phyloP scores from a whole-genome alignment of 345 rosid species.

The Euphorbia tirucalli region DNA sequence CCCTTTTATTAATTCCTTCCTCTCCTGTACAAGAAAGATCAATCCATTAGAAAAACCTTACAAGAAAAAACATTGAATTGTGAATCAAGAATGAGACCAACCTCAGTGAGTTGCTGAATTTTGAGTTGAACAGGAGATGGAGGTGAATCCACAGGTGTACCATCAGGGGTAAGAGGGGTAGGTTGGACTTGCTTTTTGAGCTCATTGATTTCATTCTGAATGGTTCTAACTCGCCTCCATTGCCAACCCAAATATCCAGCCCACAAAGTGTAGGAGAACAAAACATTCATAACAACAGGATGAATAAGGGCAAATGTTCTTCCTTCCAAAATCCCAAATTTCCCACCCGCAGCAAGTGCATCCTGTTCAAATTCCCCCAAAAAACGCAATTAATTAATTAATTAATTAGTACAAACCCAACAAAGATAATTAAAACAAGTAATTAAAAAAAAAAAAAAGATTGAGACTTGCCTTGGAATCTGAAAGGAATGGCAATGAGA shows the following conservation, averaged over 20 bases:
- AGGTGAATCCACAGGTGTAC: constrained; percentile 45
- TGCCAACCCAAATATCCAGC: constrained; percentile 94
- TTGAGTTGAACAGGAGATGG: constrained; percentile 53
- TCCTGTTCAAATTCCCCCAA: constrained; percentile 58
- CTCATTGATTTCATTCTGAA: constrained; percentile 59
- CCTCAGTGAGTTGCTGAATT: constrained; percentile 70
- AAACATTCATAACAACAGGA: constrained; percentile 62
- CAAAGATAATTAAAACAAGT: too few relatives aligned
- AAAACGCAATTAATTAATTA: neutral
- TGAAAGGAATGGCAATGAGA: constrained; percentile 57
- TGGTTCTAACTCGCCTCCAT: constrained; percentile 87
- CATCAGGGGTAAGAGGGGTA: constrained; percentile 58
- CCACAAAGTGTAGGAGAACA: constrained; percentile 60
- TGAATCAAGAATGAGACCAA: neutral
- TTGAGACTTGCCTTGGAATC: constrained; percentile 49
- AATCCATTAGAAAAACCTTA: neutral
- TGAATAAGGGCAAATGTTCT: constrained; percentile 69
- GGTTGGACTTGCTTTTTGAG: constrained; percentile 79
- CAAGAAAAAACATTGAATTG: too few relatives aligned
- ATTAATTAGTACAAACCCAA: too few relatives aligned
- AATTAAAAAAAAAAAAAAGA: neutral
- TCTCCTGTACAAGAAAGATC: constrained; percentile 45
- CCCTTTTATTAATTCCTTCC: constrained; percentile 69
- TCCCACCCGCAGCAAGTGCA: constrained; percentile 74
- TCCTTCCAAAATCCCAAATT: constrained; percentile 85